Percentiles rank a stretch among this genome's conserved stretches.
These are phyloP conservation scores for Sechiopsis laciniata DNA, from an alignment of 306 rosid species.

Conservation along the genomic window DNA sequence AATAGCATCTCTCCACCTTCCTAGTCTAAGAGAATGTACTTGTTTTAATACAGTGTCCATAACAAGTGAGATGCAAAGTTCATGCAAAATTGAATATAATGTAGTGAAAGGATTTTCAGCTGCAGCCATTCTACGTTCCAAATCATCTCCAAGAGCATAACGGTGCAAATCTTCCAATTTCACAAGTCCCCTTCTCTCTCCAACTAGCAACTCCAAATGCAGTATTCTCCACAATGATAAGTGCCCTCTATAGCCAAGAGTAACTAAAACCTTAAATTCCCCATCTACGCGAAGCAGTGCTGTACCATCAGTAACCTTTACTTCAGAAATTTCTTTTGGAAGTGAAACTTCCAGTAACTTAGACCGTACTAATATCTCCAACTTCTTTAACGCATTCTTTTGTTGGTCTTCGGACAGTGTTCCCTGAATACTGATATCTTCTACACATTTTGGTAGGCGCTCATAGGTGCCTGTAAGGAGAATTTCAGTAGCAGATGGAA, in stretches of 20 bases:
- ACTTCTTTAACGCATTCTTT: slow-evolving; percentile 81
- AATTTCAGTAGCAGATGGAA: slow-evolving; percentile 87
- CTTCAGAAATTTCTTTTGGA: slow-evolving; percentile 77
- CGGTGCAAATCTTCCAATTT: slow-evolving; percentile 64
- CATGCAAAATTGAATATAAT: slow-evolving; percentile 77
- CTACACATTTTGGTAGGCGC: slow-evolving; percentile 83
- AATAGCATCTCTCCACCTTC: slow-evolving; percentile 95
- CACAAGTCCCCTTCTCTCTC: slow-evolving; percentile 61
- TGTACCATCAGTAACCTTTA: slow-evolving; percentile 71
- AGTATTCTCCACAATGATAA: slow-evolving; percentile 96
- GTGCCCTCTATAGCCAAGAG: slow-evolving; percentile 94
- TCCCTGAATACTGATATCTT: slow-evolving; percentile 73
- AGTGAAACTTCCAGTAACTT: slow-evolving; percentile 69
- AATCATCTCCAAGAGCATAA: slow-evolving; percentile 76
- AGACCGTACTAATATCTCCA: slow-evolving; percentile 82
- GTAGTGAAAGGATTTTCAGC: slow-evolving; percentile 74
- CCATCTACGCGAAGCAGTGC: slow-evolving; percentile 74
- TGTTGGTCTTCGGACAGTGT: slow-evolving; percentile 67
- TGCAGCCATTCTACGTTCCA: slow-evolving; percentile 96
- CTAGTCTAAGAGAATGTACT: slow-evolving; percentile 81
- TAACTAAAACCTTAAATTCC: slow-evolving; percentile 79
- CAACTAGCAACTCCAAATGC: slow-evolving; percentile 94
- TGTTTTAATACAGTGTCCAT: slow-evolving; percentile 92
- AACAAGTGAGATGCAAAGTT: slow-evolving; percentile 80
- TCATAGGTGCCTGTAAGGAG: slow-evolving; percentile 74